Percentiles rank a stretch among this genome's conserved stretches.
Conservation (phyloP, 352 stramenopile genomes). For the Blastocystis sp. region DNA sequence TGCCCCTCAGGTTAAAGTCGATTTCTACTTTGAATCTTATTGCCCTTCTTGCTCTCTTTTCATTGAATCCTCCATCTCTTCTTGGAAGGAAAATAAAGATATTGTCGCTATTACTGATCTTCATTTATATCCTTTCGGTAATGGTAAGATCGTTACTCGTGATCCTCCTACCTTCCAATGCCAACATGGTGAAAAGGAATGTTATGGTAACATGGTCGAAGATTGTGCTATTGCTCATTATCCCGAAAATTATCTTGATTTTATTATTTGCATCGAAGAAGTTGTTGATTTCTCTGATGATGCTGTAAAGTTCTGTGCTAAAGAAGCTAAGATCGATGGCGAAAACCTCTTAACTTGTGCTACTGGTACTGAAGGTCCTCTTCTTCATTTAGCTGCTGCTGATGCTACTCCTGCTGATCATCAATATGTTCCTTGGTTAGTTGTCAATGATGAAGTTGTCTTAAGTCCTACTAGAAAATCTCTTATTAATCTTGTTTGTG, state of each 20-base stretch:
- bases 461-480: too few relatives aligned
- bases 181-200: slow-evolving; percentile 35
- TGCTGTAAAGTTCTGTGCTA: slow-evolving; percentile 19
- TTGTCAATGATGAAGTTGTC: slow-evolving; percentile 20
- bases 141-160: slow-evolving; percentile 19
- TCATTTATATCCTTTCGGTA: slow-evolving; percentile 29
- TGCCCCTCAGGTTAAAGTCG: slow-evolving; percentile 15
- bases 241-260: slow-evolving; percentile 21
- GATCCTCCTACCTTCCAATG: slow-evolving; percentile 36
- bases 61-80: neutral
- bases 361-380: slow-evolving; percentile 32
- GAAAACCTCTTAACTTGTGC: slow-evolving; percentile 4
- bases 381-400: slow-evolving; percentile 21
- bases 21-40: slow-evolving; percentile 14
- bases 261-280: slow-evolving; percentile 22
- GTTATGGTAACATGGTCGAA: slow-evolving; percentile 31
- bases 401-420: slow-evolving; percentile 24
- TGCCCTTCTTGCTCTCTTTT: slow-evolving; percentile 7
- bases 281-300: slow-evolving; percentile 26
- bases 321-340: slow-evolving; percentile 1
- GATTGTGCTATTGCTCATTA: slow-evolving; percentile 23
- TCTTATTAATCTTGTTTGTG: slow-evolving; percentile 18
- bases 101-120: slow-evolving; percentile 31
- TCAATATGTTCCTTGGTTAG: slow-evolving; percentile 27
- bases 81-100: neutral